Evolutionary conservation across 805 yeast species (phyloP), one percentile per base, ranked within the genome.

Genomic region (Candida montana): DNA sequence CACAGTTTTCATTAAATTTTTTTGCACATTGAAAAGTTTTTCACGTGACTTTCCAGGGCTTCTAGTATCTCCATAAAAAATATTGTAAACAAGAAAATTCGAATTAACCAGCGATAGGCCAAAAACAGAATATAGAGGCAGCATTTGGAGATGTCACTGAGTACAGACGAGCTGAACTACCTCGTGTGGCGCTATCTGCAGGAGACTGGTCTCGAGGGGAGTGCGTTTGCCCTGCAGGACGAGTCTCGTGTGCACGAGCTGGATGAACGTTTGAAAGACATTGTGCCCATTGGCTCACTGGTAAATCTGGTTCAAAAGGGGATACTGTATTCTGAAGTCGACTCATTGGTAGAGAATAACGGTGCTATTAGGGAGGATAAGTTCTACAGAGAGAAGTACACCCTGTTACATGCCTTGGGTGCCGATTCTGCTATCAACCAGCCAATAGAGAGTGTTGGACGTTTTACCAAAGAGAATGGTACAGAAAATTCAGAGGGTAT

Each of bases 111-210:
- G n/a, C n/a, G n/a, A n/a, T n/a, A n/a, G n/a, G n/a, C n/a, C n/a
- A n/a, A n/a, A n/a, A n/a, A n/a, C n/a, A n/a, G n/a, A n/a, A n/a
- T n/a, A n/a, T n/a, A n/a, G n/a, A n/a, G n/a, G n/a, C n/a, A n/a
- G n/a, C n/a, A n/a, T n/a, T n/a, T n/a, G n/a, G n/a, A n/a, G n/a
- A 87, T 88, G 96, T 83, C 95, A 20, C 65, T 91, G 37, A 76
- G 93, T 5, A 82, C 93, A 42, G 79, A 75, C 43, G 95, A 89
- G 62, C 74, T 91, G 41, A 93, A 91, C 67, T 91, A 91, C 58
- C 72, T 93, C 52, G 77, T 91, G 40, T 93, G 96, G 96, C 67
- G 97, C 47, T 93, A 91, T 57, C 71, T 89, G 30, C 95, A 88
- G 57, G 98, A 93, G 59, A 69, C 81, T 6, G 95, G 95, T 3